phyloP scores from a whole-genome alignment of 768 basidiomycete species.

The Hirschioporus abietinus region DNA sequence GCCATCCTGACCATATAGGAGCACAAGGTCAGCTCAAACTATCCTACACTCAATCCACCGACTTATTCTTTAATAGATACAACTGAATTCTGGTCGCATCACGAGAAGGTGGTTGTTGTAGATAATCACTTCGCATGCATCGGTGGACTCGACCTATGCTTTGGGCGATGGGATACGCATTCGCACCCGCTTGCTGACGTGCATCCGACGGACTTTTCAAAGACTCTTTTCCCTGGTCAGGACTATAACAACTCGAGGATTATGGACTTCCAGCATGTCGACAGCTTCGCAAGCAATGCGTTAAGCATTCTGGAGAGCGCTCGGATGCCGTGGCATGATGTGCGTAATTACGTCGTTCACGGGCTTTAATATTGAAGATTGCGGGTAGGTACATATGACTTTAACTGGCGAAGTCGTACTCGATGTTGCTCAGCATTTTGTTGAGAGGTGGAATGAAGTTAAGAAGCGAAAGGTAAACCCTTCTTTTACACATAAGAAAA shows the following conservation, averaged over 20 bases:
- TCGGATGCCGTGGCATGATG: conserved; percentile 97
- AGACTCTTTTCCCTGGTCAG: conserved; percentile 82
- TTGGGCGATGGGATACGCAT: conserved; percentile 95
- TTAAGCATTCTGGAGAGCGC: conserved; percentile 62
- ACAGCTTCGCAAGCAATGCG: conserved; percentile 66
- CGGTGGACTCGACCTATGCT: conserved; percentile 94
- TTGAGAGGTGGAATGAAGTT: conserved; percentile 88
- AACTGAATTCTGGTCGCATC: conserved; percentile 87
- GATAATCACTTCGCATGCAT: conserved; percentile 84
- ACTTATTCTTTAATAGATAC: conserved; percentile 39
- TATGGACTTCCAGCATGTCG: conserved; percentile 80
- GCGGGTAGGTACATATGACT: conserved; percentile 72
- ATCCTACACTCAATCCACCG: neutral
- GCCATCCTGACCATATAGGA: conserved; percentile 88
- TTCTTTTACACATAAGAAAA: neutral
- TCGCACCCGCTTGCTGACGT: conserved; percentile 88
- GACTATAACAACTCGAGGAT: conserved; percentile 91
- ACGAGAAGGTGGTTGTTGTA: conserved; percentile 88
- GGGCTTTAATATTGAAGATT: neutral
- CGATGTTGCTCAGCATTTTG: conserved; percentile 90
- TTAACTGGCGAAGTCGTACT: conserved; percentile 76
- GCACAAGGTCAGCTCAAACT: conserved; percentile 45
- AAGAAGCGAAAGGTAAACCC: conserved; percentile 70
- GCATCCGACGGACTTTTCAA: conserved; percentile 78
- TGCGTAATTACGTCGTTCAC: conserved; percentile 31